These are phyloP conservation scores for Daedaleopsis nitida DNA, from an alignment of 768 basidiomycete genomes.

Conservation along the genomic window DNA sequence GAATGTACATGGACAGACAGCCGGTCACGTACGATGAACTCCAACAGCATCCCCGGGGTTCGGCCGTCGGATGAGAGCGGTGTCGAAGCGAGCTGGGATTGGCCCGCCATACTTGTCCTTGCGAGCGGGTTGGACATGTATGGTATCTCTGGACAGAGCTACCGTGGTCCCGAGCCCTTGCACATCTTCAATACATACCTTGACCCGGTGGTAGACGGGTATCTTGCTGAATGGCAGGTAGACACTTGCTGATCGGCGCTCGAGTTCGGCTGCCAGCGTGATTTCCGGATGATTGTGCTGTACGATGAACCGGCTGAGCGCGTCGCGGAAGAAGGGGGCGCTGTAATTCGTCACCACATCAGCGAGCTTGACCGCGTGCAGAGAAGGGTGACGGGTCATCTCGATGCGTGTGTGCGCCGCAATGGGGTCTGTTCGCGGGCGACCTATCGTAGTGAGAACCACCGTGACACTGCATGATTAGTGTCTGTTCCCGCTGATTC, in stretches of 20 bases:
- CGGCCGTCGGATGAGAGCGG: slow-evolving; percentile 1
- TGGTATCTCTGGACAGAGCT: background rate
- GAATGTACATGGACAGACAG: background rate
- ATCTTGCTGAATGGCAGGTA: background rate
- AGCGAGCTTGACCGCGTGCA: background rate
- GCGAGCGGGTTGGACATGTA: slow-evolving; percentile 2
- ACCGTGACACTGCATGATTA: no score
- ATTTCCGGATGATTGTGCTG: background rate
- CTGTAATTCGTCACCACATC: background rate
- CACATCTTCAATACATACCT: background rate
- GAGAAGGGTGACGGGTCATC: slow-evolving; percentile 6
- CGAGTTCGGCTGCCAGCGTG: background rate
- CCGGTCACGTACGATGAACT: background rate
- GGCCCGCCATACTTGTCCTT: background rate
- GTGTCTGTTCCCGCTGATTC: no score
- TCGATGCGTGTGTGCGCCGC: background rate
- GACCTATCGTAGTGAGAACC: background rate
- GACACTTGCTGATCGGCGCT: background rate
- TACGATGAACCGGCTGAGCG: slow-evolving; percentile 10
- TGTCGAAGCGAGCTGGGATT: slow-evolving; percentile 7
- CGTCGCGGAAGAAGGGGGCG: slow-evolving; percentile 4
- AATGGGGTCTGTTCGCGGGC: background rate
- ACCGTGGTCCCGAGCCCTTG: background rate
- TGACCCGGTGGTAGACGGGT: slow-evolving; percentile 16
- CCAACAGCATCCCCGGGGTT: background rate